Evolutionary conservation across 2,329 filamentous ascomycete species (phyloP).

Genomic region (Sporothrix inflata): DNA sequence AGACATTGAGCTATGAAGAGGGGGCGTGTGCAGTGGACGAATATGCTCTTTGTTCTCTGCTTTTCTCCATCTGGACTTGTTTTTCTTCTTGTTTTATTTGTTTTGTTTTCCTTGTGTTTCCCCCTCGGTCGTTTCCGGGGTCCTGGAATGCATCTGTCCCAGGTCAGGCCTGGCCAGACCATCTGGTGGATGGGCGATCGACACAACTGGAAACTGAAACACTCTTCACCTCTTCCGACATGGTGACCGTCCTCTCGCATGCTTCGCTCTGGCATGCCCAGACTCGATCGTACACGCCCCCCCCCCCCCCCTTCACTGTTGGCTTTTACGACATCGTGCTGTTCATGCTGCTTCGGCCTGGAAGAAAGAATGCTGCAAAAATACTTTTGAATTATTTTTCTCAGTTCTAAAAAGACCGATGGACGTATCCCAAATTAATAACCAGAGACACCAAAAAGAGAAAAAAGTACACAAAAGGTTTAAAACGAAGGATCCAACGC

Average conservation of each 20-base stretch:
- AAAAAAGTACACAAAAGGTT: background rate
- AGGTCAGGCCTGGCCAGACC: background rate
- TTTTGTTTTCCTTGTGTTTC: background rate
- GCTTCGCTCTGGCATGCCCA: background rate
- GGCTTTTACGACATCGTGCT: no score
- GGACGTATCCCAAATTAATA: background rate
- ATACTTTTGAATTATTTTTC: constrained; percentile 1
- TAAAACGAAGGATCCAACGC: constrained; percentile 8
- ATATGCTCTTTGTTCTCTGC: background rate
- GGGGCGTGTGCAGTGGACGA: background rate
- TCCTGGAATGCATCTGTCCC: background rate
- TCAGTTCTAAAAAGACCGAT: background rate
- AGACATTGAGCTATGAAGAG: background rate
- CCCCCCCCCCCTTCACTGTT: no score
- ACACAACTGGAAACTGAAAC: background rate
- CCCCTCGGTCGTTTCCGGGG: background rate
- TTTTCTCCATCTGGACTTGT: background rate
- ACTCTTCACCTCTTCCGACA: background rate
- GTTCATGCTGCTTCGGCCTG: background rate
- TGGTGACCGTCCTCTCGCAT: background rate
- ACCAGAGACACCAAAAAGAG: background rate
- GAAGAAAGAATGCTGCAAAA: background rate
- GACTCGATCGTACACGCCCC: background rate
- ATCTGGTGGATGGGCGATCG: background rate
- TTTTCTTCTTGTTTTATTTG: background rate